A percentile compares a stretch with the other conserved stretches of the same genome.
Evolutionary conservation across 257 asterid genomes (phyloP).

Genomic region (Plectranthus barbatus): DNA sequence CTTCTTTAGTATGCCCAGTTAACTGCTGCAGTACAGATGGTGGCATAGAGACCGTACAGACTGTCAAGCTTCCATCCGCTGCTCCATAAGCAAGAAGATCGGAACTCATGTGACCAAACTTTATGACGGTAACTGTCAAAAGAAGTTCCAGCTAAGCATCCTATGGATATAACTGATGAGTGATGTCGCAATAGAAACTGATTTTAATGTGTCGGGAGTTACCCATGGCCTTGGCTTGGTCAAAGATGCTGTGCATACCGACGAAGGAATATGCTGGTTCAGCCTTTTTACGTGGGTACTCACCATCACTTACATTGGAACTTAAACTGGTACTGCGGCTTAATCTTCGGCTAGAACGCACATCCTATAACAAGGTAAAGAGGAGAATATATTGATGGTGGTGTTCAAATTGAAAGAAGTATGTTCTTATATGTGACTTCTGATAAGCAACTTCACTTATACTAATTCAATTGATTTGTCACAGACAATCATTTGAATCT

Average conservation of each 20-base stretch:
- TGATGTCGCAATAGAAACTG: slow-evolving; percentile 3
- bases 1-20: slow-evolving; percentile 91
- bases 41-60: slow-evolving; percentile 64
- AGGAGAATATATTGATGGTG: slow-evolving; percentile 1
- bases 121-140: slow-evolving; percentile 75
- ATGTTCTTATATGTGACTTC: slow-evolving; percentile 5
- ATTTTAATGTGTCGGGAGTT: slow-evolving; percentile 18
- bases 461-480: background rate
- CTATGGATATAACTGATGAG: background rate
- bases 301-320: slow-evolving; percentile 62
- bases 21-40: slow-evolving; percentile 69
- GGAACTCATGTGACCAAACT: slow-evolving; percentile 95
- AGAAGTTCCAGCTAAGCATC: slow-evolving; percentile 6
- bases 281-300: slow-evolving; percentile 53
- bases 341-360: slow-evolving; percentile 49
- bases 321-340: slow-evolving; percentile 64
- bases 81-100: slow-evolving; percentile 98
- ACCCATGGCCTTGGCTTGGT: slow-evolving; percentile 99
- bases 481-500: background rate
- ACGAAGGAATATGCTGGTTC: slow-evolving; percentile 98
- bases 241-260: slow-evolving; percentile 99
- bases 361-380: slow-evolving; percentile 40
- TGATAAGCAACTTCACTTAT: slow-evolving; percentile 10
- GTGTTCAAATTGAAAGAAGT: background rate
- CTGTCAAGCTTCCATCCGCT: slow-evolving; percentile 90